Conservation (phyloP, 352 stramenopile genomes). For the Pythium sukuiense region DNA sequence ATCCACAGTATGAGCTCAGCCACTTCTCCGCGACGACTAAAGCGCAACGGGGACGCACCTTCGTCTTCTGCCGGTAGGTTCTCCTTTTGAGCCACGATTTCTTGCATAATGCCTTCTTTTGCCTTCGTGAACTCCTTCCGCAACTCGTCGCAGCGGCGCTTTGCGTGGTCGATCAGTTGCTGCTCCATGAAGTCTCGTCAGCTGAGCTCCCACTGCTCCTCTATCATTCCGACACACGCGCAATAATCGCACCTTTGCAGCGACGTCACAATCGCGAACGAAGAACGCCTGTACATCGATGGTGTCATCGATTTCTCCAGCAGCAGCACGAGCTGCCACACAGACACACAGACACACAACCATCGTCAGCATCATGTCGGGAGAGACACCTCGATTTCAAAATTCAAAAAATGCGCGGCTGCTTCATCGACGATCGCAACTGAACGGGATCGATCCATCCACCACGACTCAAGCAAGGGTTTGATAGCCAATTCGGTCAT, state of each 20-base stretch:
- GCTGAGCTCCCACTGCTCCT: not conserved
- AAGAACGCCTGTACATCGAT: slow-evolving; percentile 56
- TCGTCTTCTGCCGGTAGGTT: slow-evolving; percentile 39
- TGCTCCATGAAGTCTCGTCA: slow-evolving; percentile 19
- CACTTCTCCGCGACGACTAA: not conserved
- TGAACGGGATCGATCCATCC: not conserved
- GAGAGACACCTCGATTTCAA: slow-evolving; percentile 3
- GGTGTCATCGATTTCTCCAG: slow-evolving; percentile 20
- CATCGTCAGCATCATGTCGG: not conserved
- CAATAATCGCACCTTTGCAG: slow-evolving; percentile 35
- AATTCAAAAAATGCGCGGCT: slow-evolving; percentile 3
- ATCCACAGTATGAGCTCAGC: not conserved
- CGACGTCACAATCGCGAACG: slow-evolving; percentile 40
- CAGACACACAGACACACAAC: not conserved
- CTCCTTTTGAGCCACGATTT: slow-evolving; percentile 61
- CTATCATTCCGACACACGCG: not conserved
- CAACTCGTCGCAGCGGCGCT: slow-evolving; percentile 45
- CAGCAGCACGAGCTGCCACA: not conserved
- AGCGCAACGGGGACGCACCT: not conserved
- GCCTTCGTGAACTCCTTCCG: slow-evolving; percentile 48
- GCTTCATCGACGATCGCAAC: not conserved
- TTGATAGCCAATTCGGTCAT: not conserved
- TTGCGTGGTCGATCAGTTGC: slow-evolving; percentile 63
- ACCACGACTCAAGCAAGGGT: not conserved
- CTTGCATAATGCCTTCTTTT: slow-evolving; percentile 55